Conservation (phyloP, 129 eudicot genomes). For the Silybum marianum region DNA sequence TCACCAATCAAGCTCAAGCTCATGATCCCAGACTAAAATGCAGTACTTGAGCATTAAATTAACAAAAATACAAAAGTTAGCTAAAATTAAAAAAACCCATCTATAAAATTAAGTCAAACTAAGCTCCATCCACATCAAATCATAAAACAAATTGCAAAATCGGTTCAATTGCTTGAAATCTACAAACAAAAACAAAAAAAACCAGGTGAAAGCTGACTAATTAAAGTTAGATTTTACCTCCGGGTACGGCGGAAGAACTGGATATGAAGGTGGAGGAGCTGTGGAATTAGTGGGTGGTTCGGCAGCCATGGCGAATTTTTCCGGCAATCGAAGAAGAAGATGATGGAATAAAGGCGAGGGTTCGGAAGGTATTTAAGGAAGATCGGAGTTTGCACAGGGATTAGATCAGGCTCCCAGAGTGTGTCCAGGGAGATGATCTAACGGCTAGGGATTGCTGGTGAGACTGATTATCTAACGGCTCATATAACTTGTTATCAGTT, state of each 20-base stretch:
- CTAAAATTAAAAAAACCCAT: no score
- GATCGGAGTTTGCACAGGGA: slow-evolving; percentile 28
- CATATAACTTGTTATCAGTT: background rate
- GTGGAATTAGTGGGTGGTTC: slow-evolving; percentile 14
- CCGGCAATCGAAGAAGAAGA: slow-evolving; percentile 14
- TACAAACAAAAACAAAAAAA: no score
- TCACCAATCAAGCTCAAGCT: background rate
- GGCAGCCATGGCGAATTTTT: slow-evolving; percentile 28
- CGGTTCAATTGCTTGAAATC: background rate
- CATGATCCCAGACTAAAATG: background rate
- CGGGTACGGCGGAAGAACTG: slow-evolving; percentile 45
- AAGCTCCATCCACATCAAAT: background rate
- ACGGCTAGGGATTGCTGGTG: slow-evolving; percentile 35
- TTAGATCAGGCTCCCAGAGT: slow-evolving; percentile 17
- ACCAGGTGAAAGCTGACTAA: background rate
- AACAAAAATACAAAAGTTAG: background rate
- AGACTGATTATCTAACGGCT: slow-evolving; percentile 22
- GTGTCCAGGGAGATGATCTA: slow-evolving; percentile 23
- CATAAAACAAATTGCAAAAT: background rate
- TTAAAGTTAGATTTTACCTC: slow-evolving; percentile 38
- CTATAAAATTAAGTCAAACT: background rate
- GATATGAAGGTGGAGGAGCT: slow-evolving; percentile 18
- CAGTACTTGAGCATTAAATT: background rate
- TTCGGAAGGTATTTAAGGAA: slow-evolving; percentile 31
- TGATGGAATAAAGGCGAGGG: slow-evolving; percentile 19